These are phyloP conservation scores for Phaeosphaeriaceae sp. DNA, from an alignment of 2,329 filamentous ascomycete genomes.

Conservation along the genomic window DNA sequence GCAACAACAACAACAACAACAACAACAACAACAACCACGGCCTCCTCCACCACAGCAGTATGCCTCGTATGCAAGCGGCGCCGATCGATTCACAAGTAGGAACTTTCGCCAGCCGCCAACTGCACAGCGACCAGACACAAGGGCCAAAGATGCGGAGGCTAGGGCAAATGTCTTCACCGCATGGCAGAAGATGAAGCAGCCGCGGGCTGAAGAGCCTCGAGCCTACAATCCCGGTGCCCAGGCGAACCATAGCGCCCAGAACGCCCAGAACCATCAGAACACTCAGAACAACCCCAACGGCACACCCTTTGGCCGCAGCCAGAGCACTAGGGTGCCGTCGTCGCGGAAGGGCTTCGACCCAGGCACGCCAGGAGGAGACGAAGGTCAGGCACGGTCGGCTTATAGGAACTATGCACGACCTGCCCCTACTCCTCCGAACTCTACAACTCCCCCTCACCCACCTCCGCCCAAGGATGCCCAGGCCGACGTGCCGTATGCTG, in stretches of 20 bases:
- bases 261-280: constrained; percentile 12
- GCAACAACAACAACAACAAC: constrained; percentile 30
- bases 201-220: constrained; percentile 36
- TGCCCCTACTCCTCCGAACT: constrained; percentile 39
- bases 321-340: constrained; percentile 55
- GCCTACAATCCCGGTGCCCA: constrained; percentile 24
- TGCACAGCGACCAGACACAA: constrained; percentile 37
- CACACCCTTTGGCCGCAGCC: constrained; percentile 47
- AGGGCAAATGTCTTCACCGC: constrained; percentile 55
- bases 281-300: constrained; percentile 43
- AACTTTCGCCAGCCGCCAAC: constrained; percentile 51
- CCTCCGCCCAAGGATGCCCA: constrained; percentile 26
- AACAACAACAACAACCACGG: constrained; percentile 28
- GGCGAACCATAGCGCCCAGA: constrained; percentile 8
- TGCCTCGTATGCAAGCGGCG: constrained; percentile 46
- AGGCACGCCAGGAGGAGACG: constrained; percentile 64
- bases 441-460: constrained; percentile 16
- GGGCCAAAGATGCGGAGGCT: constrained; percentile 47
- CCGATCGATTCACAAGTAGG: constrained; percentile 52
- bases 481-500: constrained; percentile 50
- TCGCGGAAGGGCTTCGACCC: constrained; percentile 66
- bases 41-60: constrained; percentile 38
- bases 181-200: constrained; percentile 58
- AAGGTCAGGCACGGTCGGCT: constrained; percentile 63
- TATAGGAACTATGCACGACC: constrained; percentile 49